Evolutionary conservation across 75 land plant genomes (phyloP), one percentile per base, ranked within the genome.

Genomic region (Isoetes taiwanensis): DNA sequence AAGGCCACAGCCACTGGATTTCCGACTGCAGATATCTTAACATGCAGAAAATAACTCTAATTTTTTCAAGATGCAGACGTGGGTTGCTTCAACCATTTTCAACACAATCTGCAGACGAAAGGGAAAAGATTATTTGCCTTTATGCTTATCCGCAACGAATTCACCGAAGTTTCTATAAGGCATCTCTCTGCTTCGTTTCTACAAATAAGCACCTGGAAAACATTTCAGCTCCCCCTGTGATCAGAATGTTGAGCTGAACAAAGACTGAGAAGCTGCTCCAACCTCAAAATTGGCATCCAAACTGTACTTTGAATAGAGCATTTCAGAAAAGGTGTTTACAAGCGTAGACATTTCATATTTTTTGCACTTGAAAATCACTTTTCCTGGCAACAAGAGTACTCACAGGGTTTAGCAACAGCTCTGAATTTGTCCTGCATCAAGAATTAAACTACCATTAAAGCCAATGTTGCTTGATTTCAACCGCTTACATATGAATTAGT

Each of bases 161-260:
- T 91, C 16, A 91, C 83, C 35, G 97, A 91, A 35, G 97, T 83
- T 60, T 91, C 97, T 41, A 91, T 91, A 59, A 91, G 73, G 68
- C 97, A 91, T 63, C 86, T 90, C 53, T 91, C 97, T 65, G 97
- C 80, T 61, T 83, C 97, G 74, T 91, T 91, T 41, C 94, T 68
- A 74, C 97, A 91, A 34, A 91, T 86, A 55, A 91, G 74, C 50
- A 91, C 68, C 97, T 91, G 80, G 31, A 64, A 71, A 27, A 16
- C 19, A 14, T 28, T 10, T 27, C n/a, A 28, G 31, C 11, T 16
- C 14, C 19, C 32, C n/a, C 27, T 43, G 35, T 42, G n/a, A 39
- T 23, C 56, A 32, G 3, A 68, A 28, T 57, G 29, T 38, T 58
- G 31, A n/a, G n/a, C n/a, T n/a, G n/a, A n/a, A n/a, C 26, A 60